phyloP scores from a whole-genome alignment of 176 grass and related monocot genomes.

The Zea luxurians region DNA sequence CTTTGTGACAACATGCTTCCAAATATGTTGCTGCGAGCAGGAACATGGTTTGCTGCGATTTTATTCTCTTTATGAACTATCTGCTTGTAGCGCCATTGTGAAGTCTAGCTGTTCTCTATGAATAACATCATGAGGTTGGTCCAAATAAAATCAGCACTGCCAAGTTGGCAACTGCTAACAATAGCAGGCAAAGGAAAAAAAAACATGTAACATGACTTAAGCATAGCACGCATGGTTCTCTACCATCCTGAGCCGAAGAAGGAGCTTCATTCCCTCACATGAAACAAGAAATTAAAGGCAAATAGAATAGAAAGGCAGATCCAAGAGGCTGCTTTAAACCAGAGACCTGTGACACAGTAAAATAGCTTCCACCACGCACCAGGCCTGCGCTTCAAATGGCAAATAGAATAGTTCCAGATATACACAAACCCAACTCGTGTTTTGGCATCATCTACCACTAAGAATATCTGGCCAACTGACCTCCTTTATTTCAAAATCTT shows the following conservation, averaged over 20 bases:
- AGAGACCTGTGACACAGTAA: too few species aligned
- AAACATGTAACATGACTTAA: background rate
- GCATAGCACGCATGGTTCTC: background rate
- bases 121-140: background rate
- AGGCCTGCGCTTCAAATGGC: too few species aligned
- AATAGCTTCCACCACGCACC: too few species aligned
- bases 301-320: background rate
- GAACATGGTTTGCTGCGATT: background rate
- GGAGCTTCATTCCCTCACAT: background rate
- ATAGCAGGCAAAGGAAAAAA: background rate
- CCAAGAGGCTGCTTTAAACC: too few species aligned
- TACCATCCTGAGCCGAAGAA: background rate
- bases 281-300: background rate
- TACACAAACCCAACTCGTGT: background rate
- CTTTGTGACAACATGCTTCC: background rate
- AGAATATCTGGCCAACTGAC: background rate
- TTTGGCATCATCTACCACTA: background rate
- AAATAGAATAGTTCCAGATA: background rate
- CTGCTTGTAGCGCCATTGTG: background rate
- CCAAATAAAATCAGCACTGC: background rate
- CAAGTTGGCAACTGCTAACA: background rate
- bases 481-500: background rate
- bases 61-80: background rate
- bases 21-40: background rate
- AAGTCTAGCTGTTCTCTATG: slow-evolving; percentile 9